Percentiles rank a stretch among this genome's conserved stretches.
Conservation (phyloP, 495 filamentous ascomycete species). For the Neurospora sp. region DNA sequence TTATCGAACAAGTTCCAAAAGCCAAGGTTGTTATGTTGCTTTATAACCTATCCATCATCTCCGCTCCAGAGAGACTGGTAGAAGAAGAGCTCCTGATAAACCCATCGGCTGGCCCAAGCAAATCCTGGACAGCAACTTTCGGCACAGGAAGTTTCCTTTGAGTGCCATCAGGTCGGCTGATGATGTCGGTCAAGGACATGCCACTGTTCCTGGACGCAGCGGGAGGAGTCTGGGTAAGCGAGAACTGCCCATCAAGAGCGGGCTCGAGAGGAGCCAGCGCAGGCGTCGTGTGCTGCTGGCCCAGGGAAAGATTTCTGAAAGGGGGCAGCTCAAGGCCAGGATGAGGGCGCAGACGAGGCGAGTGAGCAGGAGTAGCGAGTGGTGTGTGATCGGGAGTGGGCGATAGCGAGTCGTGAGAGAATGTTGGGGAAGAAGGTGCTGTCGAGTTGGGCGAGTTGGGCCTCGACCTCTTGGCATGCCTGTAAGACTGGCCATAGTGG, state of each 20-base stretch:
- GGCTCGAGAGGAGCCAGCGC: slow-evolving; percentile 91
- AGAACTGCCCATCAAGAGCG: slow-evolving; percentile 40
- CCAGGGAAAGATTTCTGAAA: slow-evolving; percentile 79
- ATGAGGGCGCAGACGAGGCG: slow-evolving; percentile 76
- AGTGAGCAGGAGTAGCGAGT: slow-evolving; percentile 89
- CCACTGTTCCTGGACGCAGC: slow-evolving; percentile 43
- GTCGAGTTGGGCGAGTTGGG: slow-evolving; percentile 92
- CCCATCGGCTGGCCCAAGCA: slow-evolving; percentile 57
- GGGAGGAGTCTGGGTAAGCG: slow-evolving; percentile 23
- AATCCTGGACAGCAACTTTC: slow-evolving; percentile 81
- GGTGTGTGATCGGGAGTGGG: slow-evolving; percentile 96
- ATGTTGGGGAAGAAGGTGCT: slow-evolving; percentile 93
- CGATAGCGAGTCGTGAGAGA: slow-evolving; percentile 91
- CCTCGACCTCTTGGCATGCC: slow-evolving; percentile 74
- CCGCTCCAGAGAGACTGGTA: slow-evolving; percentile 36
- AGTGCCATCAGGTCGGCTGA: slow-evolving; percentile 75
- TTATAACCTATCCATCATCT: slow-evolving; percentile 30
- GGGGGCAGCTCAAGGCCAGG: slow-evolving; percentile 63
- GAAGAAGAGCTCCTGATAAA: slow-evolving; percentile 44
- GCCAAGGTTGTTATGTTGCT: neutral
- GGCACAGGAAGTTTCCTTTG: slow-evolving; percentile 87
- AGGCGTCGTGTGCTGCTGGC: slow-evolving; percentile 64
- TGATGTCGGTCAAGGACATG: slow-evolving; percentile 83
- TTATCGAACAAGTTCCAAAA: neutral
- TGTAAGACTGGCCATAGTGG: slow-evolving; percentile 47